Evolutionary conservation across 495 filamentous ascomycete genomes (phyloP), one percentile per base, ranked within the genome.

Genomic region (Penicillium alfredii): DNA sequence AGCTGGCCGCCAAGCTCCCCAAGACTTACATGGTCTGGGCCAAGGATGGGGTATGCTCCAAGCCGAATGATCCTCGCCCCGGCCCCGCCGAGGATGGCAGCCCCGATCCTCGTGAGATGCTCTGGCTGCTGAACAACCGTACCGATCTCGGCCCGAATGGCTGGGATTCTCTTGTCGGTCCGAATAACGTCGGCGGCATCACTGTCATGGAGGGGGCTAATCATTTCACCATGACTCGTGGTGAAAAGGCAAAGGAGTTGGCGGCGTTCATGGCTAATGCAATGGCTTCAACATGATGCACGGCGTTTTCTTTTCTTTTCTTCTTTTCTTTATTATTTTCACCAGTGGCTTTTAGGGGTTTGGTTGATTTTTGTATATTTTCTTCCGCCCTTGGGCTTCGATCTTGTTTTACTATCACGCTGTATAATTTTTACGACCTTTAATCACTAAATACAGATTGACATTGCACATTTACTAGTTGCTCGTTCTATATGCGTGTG

Each of bases 71-170:
- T 52, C 80, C 81, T 6, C 73, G 79, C 27, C 80, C 81, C 3
- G 80, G 82, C 39, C 83, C 84, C 3, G 75, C 76, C 21, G 69
- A 74, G 30, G 77, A 81, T 53, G 75, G 84, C 42, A 65, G 60
- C 40, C 43, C 53, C 6, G 63, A 68, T 39, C 60, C 60, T 2
- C 47, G 57, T 6, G 73, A 90, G 61, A 85, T 86, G 52, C 63
- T 76, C 39, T 93, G 86, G 79, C 63, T 93, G 16, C 66, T 90
- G 4, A 78, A 87, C 55, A 83, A 90, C 63, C 69, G 84, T 25
- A 76, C 78, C 0, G 80, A 88, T 52, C 85, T 94, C 40, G 79
- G 81, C 8, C 76, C 81, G 26, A 86, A 88, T 58, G 72, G 77
- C 24, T 94, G 87, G 87, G 84, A 84, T 41, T 78, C 84, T 36